Conservation (phyloP, 1,284 basidiomycete genomes). For the Bondarzewia mesenterica region DNA sequence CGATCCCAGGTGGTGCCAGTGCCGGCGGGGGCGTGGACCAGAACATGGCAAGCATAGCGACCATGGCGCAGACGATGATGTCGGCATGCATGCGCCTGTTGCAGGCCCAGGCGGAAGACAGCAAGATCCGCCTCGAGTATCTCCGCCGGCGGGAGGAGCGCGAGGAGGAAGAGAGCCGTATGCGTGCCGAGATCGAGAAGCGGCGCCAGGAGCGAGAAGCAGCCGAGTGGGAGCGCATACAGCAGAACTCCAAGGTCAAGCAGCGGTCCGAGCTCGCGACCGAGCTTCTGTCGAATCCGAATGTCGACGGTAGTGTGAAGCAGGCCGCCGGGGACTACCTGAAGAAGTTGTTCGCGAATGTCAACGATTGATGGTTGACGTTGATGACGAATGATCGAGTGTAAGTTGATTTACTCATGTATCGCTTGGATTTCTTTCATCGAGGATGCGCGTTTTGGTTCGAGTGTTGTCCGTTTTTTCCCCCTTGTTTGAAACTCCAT, state of each 20-base stretch:
- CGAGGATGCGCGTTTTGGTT: too few species aligned
- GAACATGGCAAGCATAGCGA: constrained; percentile 18
- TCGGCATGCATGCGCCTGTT: constrained; percentile 48
- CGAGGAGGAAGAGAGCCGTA: constrained; percentile 44
- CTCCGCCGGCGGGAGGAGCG: constrained; percentile 54
- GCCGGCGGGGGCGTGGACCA: constrained; percentile 11
- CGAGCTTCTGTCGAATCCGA: constrained; percentile 46
- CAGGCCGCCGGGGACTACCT: constrained; percentile 62
- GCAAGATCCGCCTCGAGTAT: constrained; percentile 42
- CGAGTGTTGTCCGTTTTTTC: too few species aligned
- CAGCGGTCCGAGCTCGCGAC: constrained; percentile 58
- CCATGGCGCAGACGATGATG: constrained; percentile 44
- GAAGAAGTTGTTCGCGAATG: constrained; percentile 40
- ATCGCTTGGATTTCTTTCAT: too few species aligned
- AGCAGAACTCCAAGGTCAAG: constrained; percentile 41
- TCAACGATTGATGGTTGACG: constrained; percentile 6
- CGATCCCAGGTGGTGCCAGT: constrained; percentile 5
- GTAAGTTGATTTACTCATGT: too few species aligned
- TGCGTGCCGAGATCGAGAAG: constrained; percentile 40
- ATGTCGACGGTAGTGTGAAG: constrained; percentile 47
- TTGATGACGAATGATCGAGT: too few species aligned
- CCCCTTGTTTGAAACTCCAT: too few species aligned
- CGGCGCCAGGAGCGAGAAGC: constrained; percentile 29
- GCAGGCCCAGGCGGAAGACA: constrained; percentile 19
- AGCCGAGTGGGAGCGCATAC: constrained; percentile 42